phyloP scores from a whole-genome alignment of 495 filamentous ascomycete species.

The Hyaloscypha finlandica region DNA sequence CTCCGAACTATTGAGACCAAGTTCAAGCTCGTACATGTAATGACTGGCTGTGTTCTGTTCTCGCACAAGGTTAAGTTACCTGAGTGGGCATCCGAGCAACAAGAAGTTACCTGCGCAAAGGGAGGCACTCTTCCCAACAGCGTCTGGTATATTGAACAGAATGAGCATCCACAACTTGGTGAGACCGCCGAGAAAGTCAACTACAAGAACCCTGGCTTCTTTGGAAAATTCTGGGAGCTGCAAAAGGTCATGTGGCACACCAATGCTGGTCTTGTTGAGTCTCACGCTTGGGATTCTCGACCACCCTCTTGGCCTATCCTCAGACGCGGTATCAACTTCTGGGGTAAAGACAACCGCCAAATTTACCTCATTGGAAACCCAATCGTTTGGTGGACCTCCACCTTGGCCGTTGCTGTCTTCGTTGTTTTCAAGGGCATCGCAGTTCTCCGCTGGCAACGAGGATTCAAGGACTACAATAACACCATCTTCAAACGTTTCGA shows the following conservation, averaged over 20 bases:
- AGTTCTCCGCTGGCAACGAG: conserved; percentile 91
- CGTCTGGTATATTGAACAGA: conserved; percentile 93
- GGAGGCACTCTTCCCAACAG: conserved; percentile 93
- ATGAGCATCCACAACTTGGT: conserved; percentile 76
- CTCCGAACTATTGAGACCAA: conserved; percentile 95
- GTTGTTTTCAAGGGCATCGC: conserved; percentile 82
- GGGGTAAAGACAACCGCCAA: conserved; percentile 91
- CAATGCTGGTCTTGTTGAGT: conserved; percentile 94
- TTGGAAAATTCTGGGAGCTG: conserved; percentile 99
- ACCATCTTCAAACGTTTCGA: conserved; percentile 91
- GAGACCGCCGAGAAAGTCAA: conserved; percentile 86
- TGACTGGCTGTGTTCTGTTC: conserved; percentile 96
- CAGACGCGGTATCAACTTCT: conserved; percentile 97
- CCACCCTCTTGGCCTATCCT: conserved; percentile 93
- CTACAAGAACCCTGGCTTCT: conserved; percentile 91
- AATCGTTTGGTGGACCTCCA: conserved; percentile 91
- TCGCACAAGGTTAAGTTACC: conserved; percentile 98
- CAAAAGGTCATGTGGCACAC: conserved; percentile 99
- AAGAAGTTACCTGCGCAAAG: conserved; percentile 96
- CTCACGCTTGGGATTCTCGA: conserved; percentile 96
- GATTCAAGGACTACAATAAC: conserved; percentile 80
- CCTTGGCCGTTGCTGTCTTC: conserved; percentile 77
- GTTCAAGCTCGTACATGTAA: conserved; percentile 90
- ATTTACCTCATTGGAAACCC: conserved; percentile 97
- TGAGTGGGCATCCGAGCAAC: conserved; percentile 95